These are phyloP conservation scores for Punica granatum DNA, from an alignment of 345 rosid genomes.

Conservation along the genomic window DNA sequence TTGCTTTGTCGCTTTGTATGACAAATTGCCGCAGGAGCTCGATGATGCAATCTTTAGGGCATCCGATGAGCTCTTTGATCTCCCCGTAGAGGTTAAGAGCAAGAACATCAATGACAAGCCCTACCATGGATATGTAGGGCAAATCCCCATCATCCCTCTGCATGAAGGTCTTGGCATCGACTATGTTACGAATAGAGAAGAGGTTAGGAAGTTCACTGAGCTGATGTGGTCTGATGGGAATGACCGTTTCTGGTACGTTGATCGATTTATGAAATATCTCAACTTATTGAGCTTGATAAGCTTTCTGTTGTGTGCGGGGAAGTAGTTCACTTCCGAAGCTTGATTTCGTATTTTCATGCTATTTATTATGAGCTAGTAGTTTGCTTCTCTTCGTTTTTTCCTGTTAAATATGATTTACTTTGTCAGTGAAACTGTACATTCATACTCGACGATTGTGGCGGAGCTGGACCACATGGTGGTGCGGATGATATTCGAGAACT, in stretches of 20 bases:
- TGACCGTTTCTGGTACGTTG: constrained; percentile 22
- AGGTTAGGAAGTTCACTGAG: constrained; percentile 8
- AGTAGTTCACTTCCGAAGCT: no score
- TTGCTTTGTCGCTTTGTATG: constrained; percentile 27
- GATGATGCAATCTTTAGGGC: constrained; percentile 13
- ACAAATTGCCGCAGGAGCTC: constrained; percentile 13
- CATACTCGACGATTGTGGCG: constrained; percentile 15
- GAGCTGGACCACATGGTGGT: constrained; percentile 25
- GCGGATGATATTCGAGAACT: constrained; percentile 26
- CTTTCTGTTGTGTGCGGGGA: no score
- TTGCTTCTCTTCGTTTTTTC: no score
- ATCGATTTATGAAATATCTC: neutral
- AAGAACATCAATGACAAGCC: constrained; percentile 28
- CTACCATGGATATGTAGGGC: constrained; percentile 33
- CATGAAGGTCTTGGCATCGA: constrained; percentile 33
- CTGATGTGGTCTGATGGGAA: constrained; percentile 38
- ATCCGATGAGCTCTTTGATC: constrained; percentile 22
- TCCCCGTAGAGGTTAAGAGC: constrained; percentile 22
- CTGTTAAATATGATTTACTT: no score
- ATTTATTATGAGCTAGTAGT: no score
- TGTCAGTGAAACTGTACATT: constrained; percentile 15
- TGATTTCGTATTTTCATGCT: no score
- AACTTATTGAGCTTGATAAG: no score
- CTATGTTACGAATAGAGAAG: constrained; percentile 11
- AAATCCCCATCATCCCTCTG: constrained; percentile 21